Evolutionary conservation across 768 basidiomycete species (phyloP).

Genomic region (Boletus sp.): DNA sequence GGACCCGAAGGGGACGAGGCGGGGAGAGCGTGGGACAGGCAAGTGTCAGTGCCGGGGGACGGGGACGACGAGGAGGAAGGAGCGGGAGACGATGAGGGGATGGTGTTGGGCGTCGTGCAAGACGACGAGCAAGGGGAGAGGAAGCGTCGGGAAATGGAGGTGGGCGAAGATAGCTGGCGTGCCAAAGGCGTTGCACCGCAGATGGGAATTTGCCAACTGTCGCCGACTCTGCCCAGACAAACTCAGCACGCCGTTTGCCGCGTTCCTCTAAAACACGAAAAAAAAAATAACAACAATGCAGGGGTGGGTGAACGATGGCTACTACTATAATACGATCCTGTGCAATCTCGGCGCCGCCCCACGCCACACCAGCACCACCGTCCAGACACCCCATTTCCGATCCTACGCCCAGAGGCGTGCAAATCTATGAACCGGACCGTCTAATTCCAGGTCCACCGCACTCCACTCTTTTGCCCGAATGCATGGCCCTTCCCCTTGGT

Average conservation of each 20-base stretch:
- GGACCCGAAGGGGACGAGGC: neutral
- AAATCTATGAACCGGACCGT: too few species aligned
- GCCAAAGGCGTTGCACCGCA: conserved; percentile 32
- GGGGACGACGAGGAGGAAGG: neutral
- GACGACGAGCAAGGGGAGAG: neutral
- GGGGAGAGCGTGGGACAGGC: neutral
- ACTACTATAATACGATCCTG: too few species aligned
- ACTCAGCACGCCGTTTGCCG: conserved; percentile 35
- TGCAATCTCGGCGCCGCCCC: too few species aligned
- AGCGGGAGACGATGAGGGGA: neutral
- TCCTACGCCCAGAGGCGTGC: too few species aligned
- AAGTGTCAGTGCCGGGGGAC: neutral
- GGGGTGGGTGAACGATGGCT: too few species aligned
- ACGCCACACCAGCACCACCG: too few species aligned
- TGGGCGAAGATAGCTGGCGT: conserved; percentile 30
- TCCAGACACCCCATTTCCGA: too few species aligned
- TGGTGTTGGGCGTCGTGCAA: neutral
- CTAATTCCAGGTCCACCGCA: too few species aligned
- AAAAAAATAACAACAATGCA: neutral
- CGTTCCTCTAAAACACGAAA: neutral
- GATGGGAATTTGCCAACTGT: conserved; percentile 35
- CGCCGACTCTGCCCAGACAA: conserved; percentile 13
- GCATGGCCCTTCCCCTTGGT: too few species aligned
- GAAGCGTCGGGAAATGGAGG: conserved; percentile 6
- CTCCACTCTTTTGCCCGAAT: too few species aligned